Base-by-base conservation (phyloP, 768 basidiomycete species). In the Tricholomella constricta region DNA sequence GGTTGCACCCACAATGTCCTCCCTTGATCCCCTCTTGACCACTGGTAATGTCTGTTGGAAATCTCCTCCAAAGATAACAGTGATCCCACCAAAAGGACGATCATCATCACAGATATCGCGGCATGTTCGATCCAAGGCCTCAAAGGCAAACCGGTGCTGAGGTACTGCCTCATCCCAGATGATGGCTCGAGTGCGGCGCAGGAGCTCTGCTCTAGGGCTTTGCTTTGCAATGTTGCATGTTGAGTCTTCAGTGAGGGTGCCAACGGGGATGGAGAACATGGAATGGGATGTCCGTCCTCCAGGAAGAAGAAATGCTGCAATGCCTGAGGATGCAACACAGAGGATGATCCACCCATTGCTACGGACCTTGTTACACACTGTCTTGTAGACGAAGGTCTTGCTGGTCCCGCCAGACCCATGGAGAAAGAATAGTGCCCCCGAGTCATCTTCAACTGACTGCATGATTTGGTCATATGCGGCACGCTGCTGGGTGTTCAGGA, bases 281-380 rank as follows among this genome's bases (percentile, higher is more conserved):
- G 76, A 80, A 55, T 83, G 77, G 0, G 77, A 68, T 20, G 81
- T 83, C 2, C 70, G 61, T 1, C 79, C 80, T 40, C 75, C 72
- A 8, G 45, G 52, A 0, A 81, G 60, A 0, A 82, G 64, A 10
- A 80, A 60, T 1, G 79, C 65, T 7, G 80, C 75, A 48, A 82
- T 75, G 0, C 79, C 78, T 32, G 78, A 79, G 1, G 80, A 82
- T 11, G 78, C 75, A 12, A 78, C 75, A 72, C 74, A 79, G 2
- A 82, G 65, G 1, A 75, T 67, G 61, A 80, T 69, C 22, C 58
- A 22, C 0, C 66, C 65, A 11, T 62, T 38, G 7, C 55, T 54
- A 11, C 65, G 55, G 1, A 78, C 19, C 11, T 57, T 35, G 32
- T 62, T 34, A 56, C 70, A 66, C 37, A 77, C 56, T 3, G 71